phyloP scores from a whole-genome alignment of 164 flowering plant genomes.

The Macadamia integrifolia region DNA sequence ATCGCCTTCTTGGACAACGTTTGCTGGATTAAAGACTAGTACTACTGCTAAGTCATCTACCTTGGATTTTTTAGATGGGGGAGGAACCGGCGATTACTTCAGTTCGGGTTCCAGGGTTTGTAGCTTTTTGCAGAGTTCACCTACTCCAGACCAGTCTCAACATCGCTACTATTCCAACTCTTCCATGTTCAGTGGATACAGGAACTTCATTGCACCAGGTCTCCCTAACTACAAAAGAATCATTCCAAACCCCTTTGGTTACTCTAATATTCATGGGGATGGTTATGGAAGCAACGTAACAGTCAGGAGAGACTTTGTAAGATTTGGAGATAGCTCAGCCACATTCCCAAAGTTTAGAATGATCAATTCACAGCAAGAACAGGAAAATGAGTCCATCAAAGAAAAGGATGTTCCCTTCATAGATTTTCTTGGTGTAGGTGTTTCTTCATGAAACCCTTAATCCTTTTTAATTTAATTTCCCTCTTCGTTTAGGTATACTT shows the following conservation, averaged over 20 bases:
- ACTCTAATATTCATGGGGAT: slow-evolving; percentile 10
- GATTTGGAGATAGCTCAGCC: slow-evolving; percentile 18
- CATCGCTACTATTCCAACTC: slow-evolving; percentile 13
- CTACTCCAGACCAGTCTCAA: slow-evolving; percentile 13
- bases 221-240: slow-evolving; percentile 21
- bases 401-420: slow-evolving; percentile 53
- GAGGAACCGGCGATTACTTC: slow-evolving; percentile 13
- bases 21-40: slow-evolving; percentile 8
- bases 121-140: slow-evolving; percentile 18
- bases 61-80: slow-evolving; percentile 14
- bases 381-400: slow-evolving; percentile 27
- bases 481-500: too few species aligned
- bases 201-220: slow-evolving; percentile 11
- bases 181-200: slow-evolving; percentile 17
- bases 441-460: slow-evolving; percentile 20
- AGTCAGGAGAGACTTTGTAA: slow-evolving; percentile 17
- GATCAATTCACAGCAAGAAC: slow-evolving; percentile 17
- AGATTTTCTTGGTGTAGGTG: slow-evolving; percentile 84
- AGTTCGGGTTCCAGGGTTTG: slow-evolving; percentile 14
- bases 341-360: slow-evolving; percentile 12
- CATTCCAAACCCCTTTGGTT: slow-evolving; percentile 20
- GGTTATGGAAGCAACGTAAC: slow-evolving; percentile 6
- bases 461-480: too few species aligned
- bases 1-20: slow-evolving; percentile 18
- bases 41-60: background rate